phyloP scores from a whole-genome alignment of 345 rosid species.

The Lagerstroemia speciosa region DNA sequence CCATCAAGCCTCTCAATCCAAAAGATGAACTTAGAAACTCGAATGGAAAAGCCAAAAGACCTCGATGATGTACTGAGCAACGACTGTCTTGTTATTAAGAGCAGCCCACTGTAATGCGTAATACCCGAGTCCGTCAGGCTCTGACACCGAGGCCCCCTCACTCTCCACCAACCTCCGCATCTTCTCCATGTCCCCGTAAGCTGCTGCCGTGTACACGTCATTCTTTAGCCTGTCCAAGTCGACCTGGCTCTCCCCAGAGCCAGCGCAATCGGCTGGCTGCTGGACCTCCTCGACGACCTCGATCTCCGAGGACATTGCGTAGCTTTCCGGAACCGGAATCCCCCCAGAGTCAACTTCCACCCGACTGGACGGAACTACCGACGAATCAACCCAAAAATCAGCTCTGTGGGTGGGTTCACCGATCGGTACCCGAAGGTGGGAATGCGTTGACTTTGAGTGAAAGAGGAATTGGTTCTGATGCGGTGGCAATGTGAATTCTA shows the following conservation, averaged over 20 bases:
- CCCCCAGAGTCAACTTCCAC: background rate
- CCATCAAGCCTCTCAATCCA: too few species aligned
- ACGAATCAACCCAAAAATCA: background rate
- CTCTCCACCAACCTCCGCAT: slow-evolving; percentile 84
- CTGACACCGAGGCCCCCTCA: slow-evolving; percentile 78
- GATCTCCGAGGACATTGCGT: slow-evolving; percentile 88
- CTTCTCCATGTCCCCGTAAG: slow-evolving; percentile 97
- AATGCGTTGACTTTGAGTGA: background rate
- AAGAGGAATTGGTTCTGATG: slow-evolving; percentile 11
- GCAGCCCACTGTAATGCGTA: slow-evolving; percentile 96
- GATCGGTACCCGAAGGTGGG: background rate
- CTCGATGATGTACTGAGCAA: slow-evolving; percentile 68
- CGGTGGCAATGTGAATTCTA: slow-evolving; percentile 8
- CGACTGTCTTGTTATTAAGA: slow-evolving; percentile 78
- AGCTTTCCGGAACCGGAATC: background rate
- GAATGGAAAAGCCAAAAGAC: background rate
- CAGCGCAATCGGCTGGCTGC: slow-evolving; percentile 14
- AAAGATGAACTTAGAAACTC: too few species aligned
- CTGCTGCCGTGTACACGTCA: slow-evolving; percentile 86
- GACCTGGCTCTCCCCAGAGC: slow-evolving; percentile 13
- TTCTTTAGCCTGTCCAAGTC: slow-evolving; percentile 56
- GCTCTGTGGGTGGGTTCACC: background rate
- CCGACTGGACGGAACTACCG: background rate
- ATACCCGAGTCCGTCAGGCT: slow-evolving; percentile 80
- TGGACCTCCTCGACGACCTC: slow-evolving; percentile 72